phyloP scores from a whole-genome alignment of 2,329 filamentous ascomycete genomes.

The Conoideocrella luteorostrata region DNA sequence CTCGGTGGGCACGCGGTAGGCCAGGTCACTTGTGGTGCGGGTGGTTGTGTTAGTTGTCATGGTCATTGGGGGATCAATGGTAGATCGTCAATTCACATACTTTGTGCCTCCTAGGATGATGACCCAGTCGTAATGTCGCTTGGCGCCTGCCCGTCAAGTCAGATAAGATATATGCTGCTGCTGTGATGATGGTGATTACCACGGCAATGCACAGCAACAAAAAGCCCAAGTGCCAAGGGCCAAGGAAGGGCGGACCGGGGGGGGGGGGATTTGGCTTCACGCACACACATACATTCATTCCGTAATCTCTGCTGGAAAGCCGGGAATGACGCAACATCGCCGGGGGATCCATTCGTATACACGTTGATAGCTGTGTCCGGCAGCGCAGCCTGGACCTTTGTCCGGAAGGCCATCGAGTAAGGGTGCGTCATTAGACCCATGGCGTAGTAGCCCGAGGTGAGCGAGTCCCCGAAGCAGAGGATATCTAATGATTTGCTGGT shows the following conservation, averaged over 20 bases:
- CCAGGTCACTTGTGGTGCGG: constrained; percentile 42
- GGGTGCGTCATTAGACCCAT: constrained; percentile 40
- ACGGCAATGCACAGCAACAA: too few species aligned
- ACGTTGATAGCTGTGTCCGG: constrained; percentile 36
- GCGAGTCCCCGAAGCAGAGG: constrained; percentile 59
- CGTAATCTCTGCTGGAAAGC: constrained; percentile 25
- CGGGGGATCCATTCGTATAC: constrained; percentile 43
- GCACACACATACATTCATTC: constrained; percentile 29
- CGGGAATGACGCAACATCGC: constrained; percentile 39
- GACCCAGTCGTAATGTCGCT: constrained; percentile 47
- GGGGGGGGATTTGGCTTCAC: too few species aligned
- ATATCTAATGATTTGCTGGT: constrained; percentile 35
- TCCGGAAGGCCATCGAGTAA: constrained; percentile 43
- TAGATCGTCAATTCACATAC: too few species aligned
- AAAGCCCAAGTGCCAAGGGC: too few species aligned
- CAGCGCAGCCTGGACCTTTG: constrained; percentile 40
- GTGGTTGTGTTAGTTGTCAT: neutral
- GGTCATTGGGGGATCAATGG: too few species aligned
- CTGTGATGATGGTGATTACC: too few species aligned
- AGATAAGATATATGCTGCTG: too few species aligned
- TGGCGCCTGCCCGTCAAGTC: constrained; percentile 14
- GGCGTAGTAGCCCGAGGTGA: constrained; percentile 50
- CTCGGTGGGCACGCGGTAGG: constrained; percentile 27
- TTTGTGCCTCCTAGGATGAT: constrained; percentile 61
- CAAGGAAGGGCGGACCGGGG: constrained; percentile 14